Evolutionary conservation across 192 early-diverging fungal genomes (phyloP), one percentile per base, ranked within the genome.

Genomic region (Coemansia sp.): DNA sequence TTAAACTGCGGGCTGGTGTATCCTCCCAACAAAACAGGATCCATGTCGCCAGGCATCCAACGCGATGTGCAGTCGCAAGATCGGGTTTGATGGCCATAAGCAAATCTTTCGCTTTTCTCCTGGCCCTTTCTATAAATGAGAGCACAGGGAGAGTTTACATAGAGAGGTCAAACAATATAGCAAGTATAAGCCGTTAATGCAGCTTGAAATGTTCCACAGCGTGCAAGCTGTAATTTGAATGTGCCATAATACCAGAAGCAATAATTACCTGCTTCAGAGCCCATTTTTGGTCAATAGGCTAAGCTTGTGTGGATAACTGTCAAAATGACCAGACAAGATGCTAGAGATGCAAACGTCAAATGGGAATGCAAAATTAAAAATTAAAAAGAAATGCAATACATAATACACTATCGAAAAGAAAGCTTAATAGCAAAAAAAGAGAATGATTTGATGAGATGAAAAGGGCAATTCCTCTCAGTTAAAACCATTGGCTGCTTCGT

Each of bases 361-460:
- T n/a, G n/a, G 37, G 37, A 13, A 40, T 40, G 3, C 48, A 51
- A 26, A 51, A 26, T 51, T 51, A 8, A 7, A 23, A 7, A 40
- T 40, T 40, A 40, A 40, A 8, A 51, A 51, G 25, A 51, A 51
- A 51, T 51, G 48, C 48, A 51, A 51, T 51, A 51, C 23, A 23
- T 23, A 25, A 13, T 6, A 10, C 1, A 12, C 7, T 51, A 23
- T 8, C 0, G 16, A 25, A 3, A 7, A 51, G 13, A 51, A 51
- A n/a, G n/a, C n/a, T n/a, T n/a, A n/a, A n/a, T n/a, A n/a, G n/a
- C n/a, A 51, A 51, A 8, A 26, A 51, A 26, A 51, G 13, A 49
- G 13, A 23, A 23, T 26, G 7, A 23, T 15, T 40, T 40, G 37
- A 15, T 7, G 10, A 40, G 37, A 40, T 40, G 37, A 40, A 51